Evolutionary conservation across 2,329 filamentous ascomycete species (phyloP), one percentile per base, ranked within the genome.

Genomic region (Trematosphaeria pertusa): DNA sequence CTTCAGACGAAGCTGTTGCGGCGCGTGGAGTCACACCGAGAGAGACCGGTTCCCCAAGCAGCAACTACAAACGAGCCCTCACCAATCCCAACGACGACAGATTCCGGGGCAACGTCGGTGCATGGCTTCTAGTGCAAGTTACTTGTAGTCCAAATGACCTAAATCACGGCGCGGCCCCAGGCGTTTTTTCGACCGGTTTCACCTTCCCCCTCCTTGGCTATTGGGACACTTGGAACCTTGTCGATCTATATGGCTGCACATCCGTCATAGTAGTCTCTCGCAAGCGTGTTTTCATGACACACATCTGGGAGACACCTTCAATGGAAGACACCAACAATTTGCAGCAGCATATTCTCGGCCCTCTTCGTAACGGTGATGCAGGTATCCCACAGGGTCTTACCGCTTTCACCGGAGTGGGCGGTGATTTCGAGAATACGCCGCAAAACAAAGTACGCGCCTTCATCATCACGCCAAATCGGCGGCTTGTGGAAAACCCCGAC

Each of bases 241-340:
- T 21, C 14, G 22, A 34, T 17, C 22, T 50, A 14, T 37, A 40
- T 32, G 46, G 46, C 11, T 50, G 46, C 26, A 46, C 42, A 12
- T 30, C 36, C 19, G 42, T 50, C 2, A 34, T 50, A 36, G 42
- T 50, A 4, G 19, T 50, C 10, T 50, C 46, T 36, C 41, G 42
- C 10, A 50, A 50, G 17, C 28, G 46, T n/a, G 42, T 50, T 11
- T 50, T 33, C 20, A 50, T 50, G 46, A 20, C 42, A 18, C 46
- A 50, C 26, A 41, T 50, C 20, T 50, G 35, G 36, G 46, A 50
- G 34, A 12, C 5, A 8, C 36, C 41, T 26, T 17, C 42, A 20
- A 30, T 50, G 20, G 4, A n/a, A n/a, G n/a, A n/a, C n/a, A n/a
- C n/a, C n/a, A n/a, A n/a, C n/a, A n/a, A n/a, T n/a, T n/a, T n/a